phyloP scores from a whole-genome alignment of 305 asterid species.

The Solanum hybrid region DNA sequence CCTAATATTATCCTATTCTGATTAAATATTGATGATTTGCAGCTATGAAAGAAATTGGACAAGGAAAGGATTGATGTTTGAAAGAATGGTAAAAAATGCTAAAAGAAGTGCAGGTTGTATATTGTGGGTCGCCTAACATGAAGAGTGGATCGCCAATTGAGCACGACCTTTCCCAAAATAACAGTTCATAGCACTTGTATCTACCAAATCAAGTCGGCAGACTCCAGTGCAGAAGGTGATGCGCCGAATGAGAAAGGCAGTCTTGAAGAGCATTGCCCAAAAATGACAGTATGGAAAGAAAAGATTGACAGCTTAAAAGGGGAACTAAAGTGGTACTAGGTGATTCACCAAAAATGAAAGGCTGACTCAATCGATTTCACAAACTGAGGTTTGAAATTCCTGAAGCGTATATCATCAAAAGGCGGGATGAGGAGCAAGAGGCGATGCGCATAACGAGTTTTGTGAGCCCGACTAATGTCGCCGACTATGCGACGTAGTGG shows the following conservation, averaged over 20 bases:
- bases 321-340: too few species aligned
- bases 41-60: too few species aligned
- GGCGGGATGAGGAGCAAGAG: not conserved
- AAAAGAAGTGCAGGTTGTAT: too few species aligned
- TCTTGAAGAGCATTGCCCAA: not conserved
- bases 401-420: too few species aligned
- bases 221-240: not conserved
- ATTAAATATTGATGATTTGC: too few species aligned
- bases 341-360: not conserved
- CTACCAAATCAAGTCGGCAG: not conserved
- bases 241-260: not conserved
- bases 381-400: not conserved
- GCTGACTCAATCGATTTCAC: not conserved
- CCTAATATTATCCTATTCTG: not conserved
- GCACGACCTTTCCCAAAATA: not conserved
- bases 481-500: not conserved
- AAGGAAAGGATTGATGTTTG: not conserved
- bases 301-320: too few species aligned
- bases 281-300: not conserved
- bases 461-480: not conserved
- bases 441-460: not conserved
- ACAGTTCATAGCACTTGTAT: not conserved
- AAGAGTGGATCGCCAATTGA: not conserved
- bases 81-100: not conserved
- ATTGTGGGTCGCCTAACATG: not conserved